Evolutionary conservation across 257 asterid genomes (phyloP).

Genomic region (Ilex aquifolium): DNA sequence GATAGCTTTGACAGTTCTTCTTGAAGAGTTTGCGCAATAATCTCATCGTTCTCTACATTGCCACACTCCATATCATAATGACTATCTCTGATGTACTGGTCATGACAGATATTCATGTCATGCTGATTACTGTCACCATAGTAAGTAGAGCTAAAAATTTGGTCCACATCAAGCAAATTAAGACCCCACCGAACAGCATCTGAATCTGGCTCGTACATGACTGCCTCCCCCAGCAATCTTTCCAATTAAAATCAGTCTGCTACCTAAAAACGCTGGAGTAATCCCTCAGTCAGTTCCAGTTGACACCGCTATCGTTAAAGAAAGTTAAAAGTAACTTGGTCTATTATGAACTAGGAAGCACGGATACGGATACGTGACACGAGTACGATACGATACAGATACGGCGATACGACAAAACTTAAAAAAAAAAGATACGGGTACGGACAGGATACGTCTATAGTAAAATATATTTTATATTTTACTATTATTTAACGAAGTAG

Average conservation of each 20-base stretch:
- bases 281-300: background rate
- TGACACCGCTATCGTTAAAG: too few relatives aligned
- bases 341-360: too few relatives aligned
- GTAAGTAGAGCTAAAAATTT: constrained; percentile 62
- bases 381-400: too few relatives aligned
- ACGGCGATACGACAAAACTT: too few relatives aligned
- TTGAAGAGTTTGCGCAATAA: constrained; percentile 46
- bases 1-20: constrained; percentile 59
- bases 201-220: constrained; percentile 61
- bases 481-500: too few relatives aligned
- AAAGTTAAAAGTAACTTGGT: too few relatives aligned
- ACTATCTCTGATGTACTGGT: constrained; percentile 46
- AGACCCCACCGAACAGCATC: constrained; percentile 56
- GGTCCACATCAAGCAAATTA: constrained; percentile 50
- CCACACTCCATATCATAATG: constrained; percentile 24
- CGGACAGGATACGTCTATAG: too few relatives aligned
- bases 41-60: constrained; percentile 49
- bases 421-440: too few relatives aligned
- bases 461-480: too few relatives aligned
- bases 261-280: constrained; percentile 10
- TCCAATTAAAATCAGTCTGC: constrained; percentile 12
- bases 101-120: constrained; percentile 62
- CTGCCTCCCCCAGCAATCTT: constrained; percentile 17
- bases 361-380: too few relatives aligned
- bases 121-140: constrained; percentile 67